Evolutionary conservation across 73 alveolate genomes (phyloP).

Genomic region (Paramecium tetraurelia): DNA sequence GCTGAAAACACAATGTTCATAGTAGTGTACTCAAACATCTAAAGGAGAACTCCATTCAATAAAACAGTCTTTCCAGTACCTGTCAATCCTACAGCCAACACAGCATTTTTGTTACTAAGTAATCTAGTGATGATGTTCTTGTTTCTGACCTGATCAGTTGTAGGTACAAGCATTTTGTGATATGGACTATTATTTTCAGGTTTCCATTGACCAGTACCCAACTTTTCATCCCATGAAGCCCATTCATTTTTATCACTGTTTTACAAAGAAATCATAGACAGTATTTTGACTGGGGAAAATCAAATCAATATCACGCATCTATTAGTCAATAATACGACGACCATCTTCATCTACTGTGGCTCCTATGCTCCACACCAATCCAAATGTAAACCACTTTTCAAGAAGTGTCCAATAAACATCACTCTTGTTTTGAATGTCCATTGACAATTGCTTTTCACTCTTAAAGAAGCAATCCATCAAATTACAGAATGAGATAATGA

Average conservation of each 20-base stretch:
- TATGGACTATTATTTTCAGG: conserved; percentile 88
- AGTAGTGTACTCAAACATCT: conserved; percentile 64
- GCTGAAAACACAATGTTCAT: conserved; percentile 97
- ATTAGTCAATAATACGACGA: conserved; percentile 75
- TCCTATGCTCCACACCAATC: conserved; percentile 94
- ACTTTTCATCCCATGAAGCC: conserved; percentile 98
- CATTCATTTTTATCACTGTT: conserved; percentile 97
- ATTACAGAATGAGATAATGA: conserved; percentile 83
- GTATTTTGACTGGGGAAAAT: conserved; percentile 87
- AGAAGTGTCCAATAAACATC: conserved; percentile 61
- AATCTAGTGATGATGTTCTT: conserved; percentile 65
- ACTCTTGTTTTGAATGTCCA: conserved; percentile 40
- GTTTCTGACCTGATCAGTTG: conserved; percentile 93
- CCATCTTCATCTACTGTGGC: conserved; percentile 92
- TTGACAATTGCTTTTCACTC: conserved; percentile 47
- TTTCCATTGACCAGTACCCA: conserved; percentile 85
- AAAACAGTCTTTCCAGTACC: conserved; percentile 99
- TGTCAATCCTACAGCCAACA: conserved; percentile 95
- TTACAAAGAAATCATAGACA: conserved; percentile 93
- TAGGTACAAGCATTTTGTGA: conserved; percentile 93
- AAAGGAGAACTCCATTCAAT: conserved; percentile 67
- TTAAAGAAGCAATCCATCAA: conserved; percentile 80
- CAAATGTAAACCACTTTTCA: conserved; percentile 91
- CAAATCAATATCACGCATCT: conserved; percentile 85
- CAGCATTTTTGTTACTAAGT: conserved; percentile 48